Percentiles rank a stretch among this genome's conserved stretches.
phyloP scores from a whole-genome alignment of 345 rosid species.

The Ricinus communis region DNA sequence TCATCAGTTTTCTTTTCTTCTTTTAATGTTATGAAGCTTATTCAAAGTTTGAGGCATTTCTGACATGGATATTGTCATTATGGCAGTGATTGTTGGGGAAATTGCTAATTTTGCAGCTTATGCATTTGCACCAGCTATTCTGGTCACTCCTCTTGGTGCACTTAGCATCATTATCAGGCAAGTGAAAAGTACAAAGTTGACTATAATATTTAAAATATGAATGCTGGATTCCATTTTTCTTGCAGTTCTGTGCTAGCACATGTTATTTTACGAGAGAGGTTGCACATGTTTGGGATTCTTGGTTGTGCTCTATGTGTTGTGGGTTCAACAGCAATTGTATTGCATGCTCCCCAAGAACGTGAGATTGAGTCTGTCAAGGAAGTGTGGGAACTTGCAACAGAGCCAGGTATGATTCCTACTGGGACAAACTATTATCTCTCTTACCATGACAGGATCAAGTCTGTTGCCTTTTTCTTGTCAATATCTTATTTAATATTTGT shows the following conservation, averaged over 20 bases:
- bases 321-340: constrained; percentile 28
- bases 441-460: not conserved
- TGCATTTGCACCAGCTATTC: constrained; percentile 33
- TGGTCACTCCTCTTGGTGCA: constrained; percentile 35
- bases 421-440: too few relatives aligned
- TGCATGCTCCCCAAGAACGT: constrained; percentile 36
- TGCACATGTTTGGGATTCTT: constrained; percentile 29
- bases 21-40: not conserved
- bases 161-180: constrained; percentile 33
- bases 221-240: constrained; percentile 7
- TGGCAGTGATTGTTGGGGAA: constrained; percentile 32
- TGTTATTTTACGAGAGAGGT: constrained; percentile 26
- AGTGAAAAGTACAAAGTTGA: not conserved
- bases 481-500: not conserved
- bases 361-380: constrained; percentile 28
- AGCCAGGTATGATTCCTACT: constrained; percentile 23
- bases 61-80: constrained; percentile 21
- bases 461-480: not conserved
- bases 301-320: constrained; percentile 31
- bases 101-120: constrained; percentile 32
- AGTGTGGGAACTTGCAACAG: constrained; percentile 32
- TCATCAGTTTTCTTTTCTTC: too few relatives aligned
- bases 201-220: not conserved
- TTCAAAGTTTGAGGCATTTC: constrained; percentile 10
- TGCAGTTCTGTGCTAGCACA: constrained; percentile 32